Base-by-base conservation (phyloP, 495 filamentous ascomycete genomes). In the Neurospora sublineolata region DNA sequence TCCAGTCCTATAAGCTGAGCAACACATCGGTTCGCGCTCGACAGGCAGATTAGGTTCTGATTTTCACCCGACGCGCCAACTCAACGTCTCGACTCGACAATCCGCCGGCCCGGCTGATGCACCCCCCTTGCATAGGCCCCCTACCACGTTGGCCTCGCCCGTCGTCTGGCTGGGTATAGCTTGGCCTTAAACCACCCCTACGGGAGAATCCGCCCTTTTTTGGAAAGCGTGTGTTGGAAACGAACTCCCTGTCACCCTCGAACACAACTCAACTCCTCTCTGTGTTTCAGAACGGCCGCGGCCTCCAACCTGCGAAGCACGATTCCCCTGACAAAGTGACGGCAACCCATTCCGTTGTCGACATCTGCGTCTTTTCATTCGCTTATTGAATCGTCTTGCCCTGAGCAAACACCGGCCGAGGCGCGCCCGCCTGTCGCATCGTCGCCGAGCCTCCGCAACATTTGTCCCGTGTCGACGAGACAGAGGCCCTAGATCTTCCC, bases 271-370 rank as follows among this genome's bases (percentile, higher is more conserved):
- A 81, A 76, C 79, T 78, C 77, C 79, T 80, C 79, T 68, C 70
- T 74, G 76, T 82, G 81, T 85, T 84, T 84, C 82, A 84, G 81
- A 78, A 75, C 76, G 70, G 74, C 78, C 76, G 75, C 79, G 69
- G 76, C 76, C 72, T 78, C 75, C 76, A 78, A 69, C 77, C 73
- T 74, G 64, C 73, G 72, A 76, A 73, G 68, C 77, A 77, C 72
- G 73, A 74, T 75, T 73, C 72, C 72, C 71, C 73, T 71, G 68
- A 64, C 52, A 64, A 33, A 64, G 52, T 68, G 60, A 67, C 70
- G 68, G 69, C 73, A 70, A 67, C 70, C 70, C 69, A 27, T 44
- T 39, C 70, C 72, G 70, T 74, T 70, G 73, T 70, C 73, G 77
- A 73, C 74, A 74, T 39, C 52, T 64, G 52, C 52, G 52, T 64